Evolutionary conservation across 2,329 filamentous ascomycete species (phyloP), one percentile per base, ranked within the genome.

Genomic region (Fusarium albidum): DNA sequence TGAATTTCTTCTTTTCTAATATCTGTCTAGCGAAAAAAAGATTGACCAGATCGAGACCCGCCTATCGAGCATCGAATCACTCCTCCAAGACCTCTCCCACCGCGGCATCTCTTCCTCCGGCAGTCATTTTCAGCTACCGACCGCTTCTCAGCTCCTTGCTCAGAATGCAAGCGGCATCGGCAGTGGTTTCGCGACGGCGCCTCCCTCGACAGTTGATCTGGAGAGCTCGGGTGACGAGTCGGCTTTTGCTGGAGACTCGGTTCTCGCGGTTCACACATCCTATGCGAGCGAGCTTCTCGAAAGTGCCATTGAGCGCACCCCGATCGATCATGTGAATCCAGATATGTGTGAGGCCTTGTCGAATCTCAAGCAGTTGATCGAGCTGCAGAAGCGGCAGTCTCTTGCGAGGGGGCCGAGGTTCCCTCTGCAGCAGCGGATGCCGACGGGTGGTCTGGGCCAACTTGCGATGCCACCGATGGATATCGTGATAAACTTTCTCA

Each of bases 281-380:
- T 82, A 83, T 61, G 82, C 80, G 17, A 79, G 74, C 64, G 78
- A 82, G 59, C 81, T 84, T 33, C 75, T 83, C 17, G 80, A 84
- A 61, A 74, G 78, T 51, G 78, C 79, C n/a, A 80, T 82, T 21
- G 71, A 76, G 57, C 74, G 77, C 18, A 79, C 79, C 1, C 75
- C 80, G 1, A 69, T 82, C 4, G 72, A 73, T 28, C 72, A 77
- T 38, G 68, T 76, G 25, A 76, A 77, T 53, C 77, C 82, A 3
- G 79, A 79, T 65, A 83, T 85, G 72, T 74, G 78, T 40, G 76
- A 79, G 3, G 82, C 81, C 1, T 70, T 85, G 14, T 72, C 76
- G 31, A 80, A 78, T 15, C 71, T 85, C 11, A 76, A 78, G 43
- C 79, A 82, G 56, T 78, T 85, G 25, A 79, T 83, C 39, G 70